These are phyloP conservation scores for Penicillium sp. DNA, from an alignment of 2,329 filamentous ascomycete species.

Conservation along the genomic window DNA sequence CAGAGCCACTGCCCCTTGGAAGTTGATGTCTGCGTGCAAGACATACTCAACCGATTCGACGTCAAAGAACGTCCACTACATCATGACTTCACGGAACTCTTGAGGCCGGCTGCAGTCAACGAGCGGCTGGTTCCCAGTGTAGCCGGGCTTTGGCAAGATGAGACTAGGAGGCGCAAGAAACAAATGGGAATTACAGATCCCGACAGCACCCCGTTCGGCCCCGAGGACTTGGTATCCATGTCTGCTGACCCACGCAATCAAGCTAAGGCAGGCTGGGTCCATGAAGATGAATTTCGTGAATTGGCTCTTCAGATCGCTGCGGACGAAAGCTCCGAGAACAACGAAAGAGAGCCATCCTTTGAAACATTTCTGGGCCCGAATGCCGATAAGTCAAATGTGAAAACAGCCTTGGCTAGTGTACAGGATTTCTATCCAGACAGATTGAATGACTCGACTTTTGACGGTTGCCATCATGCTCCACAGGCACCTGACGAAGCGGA, in stretches of 20 bases:
- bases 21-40: slow-evolving; percentile 83
- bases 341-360: slow-evolving; percentile 55
- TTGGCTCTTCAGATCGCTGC: slow-evolving; percentile 64
- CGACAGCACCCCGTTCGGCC: slow-evolving; percentile 73
- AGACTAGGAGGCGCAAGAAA: slow-evolving; percentile 74
- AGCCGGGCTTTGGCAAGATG: slow-evolving; percentile 90
- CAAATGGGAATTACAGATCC: slow-evolving; percentile 66
- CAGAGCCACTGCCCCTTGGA: slow-evolving; percentile 88
- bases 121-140: slow-evolving; percentile 91
- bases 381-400: slow-evolving; percentile 61
- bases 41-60: slow-evolving; percentile 80
- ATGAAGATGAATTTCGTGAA: slow-evolving; percentile 78
- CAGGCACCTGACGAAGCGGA: slow-evolving; percentile 12
- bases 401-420: slow-evolving; percentile 78
- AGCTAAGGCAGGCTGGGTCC: slow-evolving; percentile 81
- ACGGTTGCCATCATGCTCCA: slow-evolving; percentile 12
- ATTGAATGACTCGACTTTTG: slow-evolving; percentile 41
- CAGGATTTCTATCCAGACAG: slow-evolving; percentile 80
- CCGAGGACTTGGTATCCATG: slow-evolving; percentile 83
- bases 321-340: slow-evolving; percentile 60
- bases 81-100: slow-evolving; percentile 79
- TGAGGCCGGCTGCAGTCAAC: slow-evolving; percentile 63
- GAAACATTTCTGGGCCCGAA: slow-evolving; percentile 63
- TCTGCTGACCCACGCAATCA: slow-evolving; percentile 76
- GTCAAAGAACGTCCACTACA: slow-evolving; percentile 77